Conservation (phyloP, 257 asterid species). For the Solanum piurae region DNA sequence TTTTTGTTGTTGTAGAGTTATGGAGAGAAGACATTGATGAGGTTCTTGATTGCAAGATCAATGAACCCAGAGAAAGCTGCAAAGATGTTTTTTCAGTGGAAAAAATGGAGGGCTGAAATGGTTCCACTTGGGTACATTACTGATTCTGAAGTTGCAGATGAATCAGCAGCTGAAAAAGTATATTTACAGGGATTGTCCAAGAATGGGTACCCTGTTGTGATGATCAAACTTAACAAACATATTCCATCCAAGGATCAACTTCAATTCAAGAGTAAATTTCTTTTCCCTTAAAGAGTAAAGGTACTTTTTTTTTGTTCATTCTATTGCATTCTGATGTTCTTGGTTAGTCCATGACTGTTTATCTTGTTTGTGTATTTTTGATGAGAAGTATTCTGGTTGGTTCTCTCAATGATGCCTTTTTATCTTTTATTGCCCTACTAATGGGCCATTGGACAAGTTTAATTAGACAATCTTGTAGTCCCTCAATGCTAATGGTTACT, state of each 20-base stretch:
- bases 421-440: not conserved
- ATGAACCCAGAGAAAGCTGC: constrained; percentile 63
- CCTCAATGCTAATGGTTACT: not conserved
- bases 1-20: constrained; percentile 23
- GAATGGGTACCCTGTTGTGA: constrained; percentile 35
- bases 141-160: constrained; percentile 49
- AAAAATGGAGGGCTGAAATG: constrained; percentile 55
- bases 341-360: not conserved
- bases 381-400: not conserved
- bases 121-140: constrained; percentile 54
- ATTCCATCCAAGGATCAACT: constrained; percentile 57
- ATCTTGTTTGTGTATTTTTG: not conserved
- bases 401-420: not conserved
- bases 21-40: constrained; percentile 44
- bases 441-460: not conserved
- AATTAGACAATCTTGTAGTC: no score
- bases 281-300: not conserved
- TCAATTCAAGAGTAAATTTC: constrained; percentile 64
- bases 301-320: not conserved
- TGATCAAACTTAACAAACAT: constrained; percentile 38
- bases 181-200: constrained; percentile 47
- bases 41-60: constrained; percentile 94
- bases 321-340: no score
- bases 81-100: constrained; percentile 78
- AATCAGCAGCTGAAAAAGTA: constrained; percentile 33